Evolutionary conservation across 2,329 filamentous ascomycete genomes (phyloP).

Genomic region (Bipolaris cookei): DNA sequence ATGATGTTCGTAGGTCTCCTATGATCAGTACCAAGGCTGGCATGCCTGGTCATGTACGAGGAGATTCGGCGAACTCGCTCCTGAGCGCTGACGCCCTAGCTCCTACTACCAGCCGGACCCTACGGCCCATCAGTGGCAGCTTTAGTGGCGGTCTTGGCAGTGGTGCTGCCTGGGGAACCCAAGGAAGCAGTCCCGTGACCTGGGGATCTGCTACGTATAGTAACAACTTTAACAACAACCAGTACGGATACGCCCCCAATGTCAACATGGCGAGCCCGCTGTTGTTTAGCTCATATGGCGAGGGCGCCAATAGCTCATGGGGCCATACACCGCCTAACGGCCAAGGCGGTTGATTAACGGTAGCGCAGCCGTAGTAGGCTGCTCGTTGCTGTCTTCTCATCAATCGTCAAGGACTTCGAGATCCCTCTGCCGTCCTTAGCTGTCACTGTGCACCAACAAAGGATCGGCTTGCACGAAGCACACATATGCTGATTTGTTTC

Average conservation of each 20-base stretch:
- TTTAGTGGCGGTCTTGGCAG: constrained; percentile 31
- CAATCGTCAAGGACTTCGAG: constrained; percentile 6
- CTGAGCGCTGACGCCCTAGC: constrained; percentile 42
- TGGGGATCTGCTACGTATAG: constrained; percentile 35
- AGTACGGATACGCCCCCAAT: constrained; percentile 27
- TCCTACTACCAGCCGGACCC: constrained; percentile 21
- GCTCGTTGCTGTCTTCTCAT: constrained; percentile 11
- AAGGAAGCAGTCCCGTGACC: constrained; percentile 29
- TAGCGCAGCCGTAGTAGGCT: constrained; percentile 23
- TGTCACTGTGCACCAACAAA: constrained; percentile 5
- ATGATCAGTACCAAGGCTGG: constrained; percentile 40
- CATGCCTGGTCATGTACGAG: constrained; percentile 51
- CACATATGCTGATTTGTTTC: not conserved
- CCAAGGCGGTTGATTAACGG: constrained; percentile 46
- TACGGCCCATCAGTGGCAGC: constrained; percentile 37
- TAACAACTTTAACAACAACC: constrained; percentile 28
- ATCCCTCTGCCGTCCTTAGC: not conserved
- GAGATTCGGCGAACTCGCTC: constrained; percentile 52
- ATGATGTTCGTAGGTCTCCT: constrained; percentile 39
- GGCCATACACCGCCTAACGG: constrained; percentile 47
- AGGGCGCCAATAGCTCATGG: constrained; percentile 40
- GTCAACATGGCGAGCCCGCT: constrained; percentile 50
- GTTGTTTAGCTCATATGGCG: constrained; percentile 51
- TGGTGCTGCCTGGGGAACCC: constrained; percentile 44
- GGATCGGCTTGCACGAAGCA: not conserved